These are phyloP conservation scores for Solanum medicagineum DNA, from an alignment of 257 asterid species.

Conservation along the genomic window DNA sequence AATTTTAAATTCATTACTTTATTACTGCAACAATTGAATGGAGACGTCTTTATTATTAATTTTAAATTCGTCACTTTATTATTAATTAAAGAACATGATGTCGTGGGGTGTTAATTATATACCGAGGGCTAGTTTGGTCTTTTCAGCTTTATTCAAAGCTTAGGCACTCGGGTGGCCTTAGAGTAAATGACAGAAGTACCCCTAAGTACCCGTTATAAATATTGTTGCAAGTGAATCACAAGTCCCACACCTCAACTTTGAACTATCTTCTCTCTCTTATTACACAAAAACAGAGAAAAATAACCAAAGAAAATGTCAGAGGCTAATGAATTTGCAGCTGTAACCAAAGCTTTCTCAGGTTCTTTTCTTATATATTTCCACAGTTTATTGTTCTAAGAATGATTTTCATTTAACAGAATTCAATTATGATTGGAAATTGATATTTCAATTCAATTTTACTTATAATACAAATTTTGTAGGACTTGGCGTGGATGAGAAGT, in stretches of 20 bases:
- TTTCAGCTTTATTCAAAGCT: not conserved
- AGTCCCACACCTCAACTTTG: not conserved
- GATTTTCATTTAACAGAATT: not conserved
- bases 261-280: not conserved
- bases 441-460: not conserved
- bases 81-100: not conserved
- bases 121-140: not conserved
- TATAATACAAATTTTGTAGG: slow-evolving; percentile 18
- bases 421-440: not conserved
- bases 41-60: not conserved
- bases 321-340: slow-evolving; percentile 39
- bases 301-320: slow-evolving; percentile 30
- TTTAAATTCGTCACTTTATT: not conserved
- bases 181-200: not conserved
- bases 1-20: not conserved
- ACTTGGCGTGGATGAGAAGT: slow-evolving; percentile 75
- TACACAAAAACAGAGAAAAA: not conserved
- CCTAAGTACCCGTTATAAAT: not conserved
- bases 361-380: not conserved
- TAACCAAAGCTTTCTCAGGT: slow-evolving; percentile 72
- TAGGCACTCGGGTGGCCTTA: not conserved
- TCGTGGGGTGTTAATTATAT: not conserved
- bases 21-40: not conserved
- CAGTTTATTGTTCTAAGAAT: no score
- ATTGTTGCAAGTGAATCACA: not conserved